Conservation (phyloP, 495 filamentous ascomycete species). For the Neurospora tetraspora region DNA sequence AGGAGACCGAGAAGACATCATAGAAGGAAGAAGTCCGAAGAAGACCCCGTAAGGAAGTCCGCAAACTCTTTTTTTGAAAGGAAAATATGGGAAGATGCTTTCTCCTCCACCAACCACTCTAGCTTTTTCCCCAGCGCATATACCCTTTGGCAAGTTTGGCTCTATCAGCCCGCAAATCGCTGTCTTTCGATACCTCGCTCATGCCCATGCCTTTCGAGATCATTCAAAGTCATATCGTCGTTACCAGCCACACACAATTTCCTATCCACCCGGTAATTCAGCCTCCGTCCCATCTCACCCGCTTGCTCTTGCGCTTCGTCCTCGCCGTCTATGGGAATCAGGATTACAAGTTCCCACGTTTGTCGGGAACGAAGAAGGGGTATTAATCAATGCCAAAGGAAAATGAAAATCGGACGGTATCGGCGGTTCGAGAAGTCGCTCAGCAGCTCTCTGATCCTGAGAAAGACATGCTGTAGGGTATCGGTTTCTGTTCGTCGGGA, state of each 20-base stretch:
- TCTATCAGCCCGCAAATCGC: not conserved
- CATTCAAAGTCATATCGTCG: constrained; percentile 1
- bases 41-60: not conserved
- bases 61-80: not conserved
- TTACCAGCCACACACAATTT: constrained; percentile 2
- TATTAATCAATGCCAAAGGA: constrained; percentile 1
- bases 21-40: constrained; percentile 8
- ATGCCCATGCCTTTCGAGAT: not conserved
- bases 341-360: not conserved
- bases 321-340: not conserved
- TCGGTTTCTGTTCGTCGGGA: not conserved
- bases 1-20: constrained; percentile 44
- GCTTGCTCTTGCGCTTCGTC: not conserved
- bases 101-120: constrained; percentile 5
- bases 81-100: not conserved
- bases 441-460: not conserved
- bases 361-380: not conserved
- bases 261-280: not conserved
- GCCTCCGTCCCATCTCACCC: not conserved
- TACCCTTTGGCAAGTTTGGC: not conserved
- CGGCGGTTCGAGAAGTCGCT: not conserved
- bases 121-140: not conserved
- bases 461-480: not conserved
- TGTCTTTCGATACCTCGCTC: not conserved
- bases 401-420: not conserved